phyloP scores from a whole-genome alignment of 2,329 filamentous ascomycete species.

The Venturia asperata region DNA sequence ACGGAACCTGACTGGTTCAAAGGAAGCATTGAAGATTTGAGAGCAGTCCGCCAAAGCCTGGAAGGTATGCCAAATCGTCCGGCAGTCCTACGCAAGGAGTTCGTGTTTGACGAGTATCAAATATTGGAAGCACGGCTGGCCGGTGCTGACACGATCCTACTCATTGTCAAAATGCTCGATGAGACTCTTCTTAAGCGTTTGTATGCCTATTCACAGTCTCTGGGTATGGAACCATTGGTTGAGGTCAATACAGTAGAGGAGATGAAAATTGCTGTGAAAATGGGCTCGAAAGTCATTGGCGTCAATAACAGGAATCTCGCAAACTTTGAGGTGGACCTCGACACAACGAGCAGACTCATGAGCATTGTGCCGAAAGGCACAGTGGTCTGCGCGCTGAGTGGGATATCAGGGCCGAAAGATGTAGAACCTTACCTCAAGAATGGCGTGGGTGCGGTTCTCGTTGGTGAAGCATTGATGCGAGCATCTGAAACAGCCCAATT shows the following conservation, averaged over 20 bases:
- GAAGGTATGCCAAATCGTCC: constrained; percentile 87
- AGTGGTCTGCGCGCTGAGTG: constrained; percentile 87
- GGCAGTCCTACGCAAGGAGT: constrained; percentile 89
- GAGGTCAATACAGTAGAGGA: constrained; percentile 94
- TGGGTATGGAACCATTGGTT: constrained; percentile 96
- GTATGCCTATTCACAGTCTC: constrained; percentile 79
- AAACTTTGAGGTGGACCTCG: constrained; percentile 92
- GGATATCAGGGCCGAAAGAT: constrained; percentile 82
- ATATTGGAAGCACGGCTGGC: constrained; percentile 90
- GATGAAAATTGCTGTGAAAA: constrained; percentile 77
- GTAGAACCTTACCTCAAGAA: constrained; percentile 81
- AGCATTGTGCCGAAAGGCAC: constrained; percentile 78
- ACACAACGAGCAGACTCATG: constrained; percentile 82
- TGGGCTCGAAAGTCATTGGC: constrained; percentile 86
- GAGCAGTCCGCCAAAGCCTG: constrained; percentile 79
- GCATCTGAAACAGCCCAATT: constrained; percentile 76
- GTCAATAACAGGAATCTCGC: constrained; percentile 97
- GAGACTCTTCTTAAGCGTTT: constrained; percentile 63
- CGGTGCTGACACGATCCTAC: constrained; percentile 85
- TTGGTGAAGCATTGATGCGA: constrained; percentile 93
- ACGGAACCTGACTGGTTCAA: constrained; percentile 99
- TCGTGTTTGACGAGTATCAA: constrained; percentile 97
- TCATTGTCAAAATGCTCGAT: constrained; percentile 98
- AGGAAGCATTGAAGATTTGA: constrained; percentile 88
- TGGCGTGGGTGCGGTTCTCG: constrained; percentile 85